Evolutionary conservation across 2,329 filamentous ascomycete genomes (phyloP), one percentile per base, ranked within the genome.

Genomic region (Arthroderma sp.): DNA sequence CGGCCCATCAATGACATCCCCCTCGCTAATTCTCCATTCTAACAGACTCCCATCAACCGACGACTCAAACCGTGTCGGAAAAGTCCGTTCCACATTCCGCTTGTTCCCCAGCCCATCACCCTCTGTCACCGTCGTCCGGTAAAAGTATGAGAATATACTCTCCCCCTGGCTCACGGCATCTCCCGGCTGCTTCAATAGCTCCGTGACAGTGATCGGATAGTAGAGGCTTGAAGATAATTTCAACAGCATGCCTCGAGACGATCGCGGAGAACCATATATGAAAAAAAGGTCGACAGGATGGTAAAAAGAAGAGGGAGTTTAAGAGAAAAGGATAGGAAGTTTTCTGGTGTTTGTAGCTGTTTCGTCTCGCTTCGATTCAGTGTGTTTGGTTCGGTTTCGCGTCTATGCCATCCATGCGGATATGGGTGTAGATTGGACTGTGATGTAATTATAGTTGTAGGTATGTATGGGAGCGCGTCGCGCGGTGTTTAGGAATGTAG

Each of bases 201-300:
- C 83, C 56, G 81, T 87, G 65, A 98, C 81, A 54, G 83, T 94
- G 65, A 96, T 88, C 56, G 91, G 91, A 66, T 96, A 98, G 65
- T 83, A 83, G 54, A 95, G 77, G 65, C 77, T 65, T 44, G 62
- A 50, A 49, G 69, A 68, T 52, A 72, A 56, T 59, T 62, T 64
- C 55, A 71, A 58, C 57, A 68, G 65, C 68, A 71, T 71, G 47
- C 55, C 59, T 47, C 44, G 40, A 27, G 29, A 34, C 34, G 32
- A 22, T 22, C 41, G 22, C 22, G 11, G 38, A 22, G 38, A 15
- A 15, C 22, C 30, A 31, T 11, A 7, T 28, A 29, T 15, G 29
- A n/a, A n/a, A 29, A 11, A 11, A 40, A 11, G 30, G 29, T 40
- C 38, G 38, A 11, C 33, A 3, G 6, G 6, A 36, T 11, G n/a